Percentiles rank a stretch among this genome's conserved stretches.
Conservation (phyloP, 805 yeast species). For the Ogataea nakhonphanomensis region DNA sequence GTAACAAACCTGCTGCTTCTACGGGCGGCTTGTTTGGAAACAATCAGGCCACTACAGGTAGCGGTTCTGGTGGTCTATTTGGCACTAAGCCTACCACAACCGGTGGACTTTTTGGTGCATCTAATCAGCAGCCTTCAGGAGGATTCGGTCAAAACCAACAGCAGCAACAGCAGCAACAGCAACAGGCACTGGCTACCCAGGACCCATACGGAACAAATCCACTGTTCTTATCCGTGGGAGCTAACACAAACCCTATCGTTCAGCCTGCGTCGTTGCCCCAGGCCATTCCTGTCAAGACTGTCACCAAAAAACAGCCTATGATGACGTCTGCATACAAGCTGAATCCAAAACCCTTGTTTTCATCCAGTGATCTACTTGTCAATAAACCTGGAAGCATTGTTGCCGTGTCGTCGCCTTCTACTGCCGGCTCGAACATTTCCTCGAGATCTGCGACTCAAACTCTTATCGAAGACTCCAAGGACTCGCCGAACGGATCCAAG, state of each 20-base stretch:
- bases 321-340: slow-evolving; percentile 58
- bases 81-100: slow-evolving; percentile 21
- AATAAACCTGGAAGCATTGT: slow-evolving; percentile 26
- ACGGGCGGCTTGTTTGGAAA: slow-evolving; percentile 36
- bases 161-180: slow-evolving; percentile 23
- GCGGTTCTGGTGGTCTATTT: slow-evolving; percentile 12
- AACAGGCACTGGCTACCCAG: slow-evolving; percentile 34
- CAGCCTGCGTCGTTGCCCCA: slow-evolving; percentile 49
- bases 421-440: slow-evolving; percentile 19
- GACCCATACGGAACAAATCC: slow-evolving; percentile 83
- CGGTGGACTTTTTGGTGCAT: slow-evolving; percentile 45
- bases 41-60: slow-evolving; percentile 1
- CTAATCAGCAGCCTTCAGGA: slow-evolving; percentile 9
- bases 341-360: slow-evolving; percentile 59
- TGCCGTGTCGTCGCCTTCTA: slow-evolving; percentile 17
- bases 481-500: slow-evolving; percentile 9
- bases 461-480: slow-evolving; percentile 19
- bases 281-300: slow-evolving; percentile 45
- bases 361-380: slow-evolving; percentile 25
- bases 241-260: slow-evolving; percentile 35
- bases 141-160: slow-evolving; percentile 18
- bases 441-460: slow-evolving; percentile 27
- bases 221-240: slow-evolving; percentile 44
- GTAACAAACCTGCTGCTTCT: slow-evolving; percentile 28
- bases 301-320: slow-evolving; percentile 57